These are phyloP conservation scores for Leccinum pallidistipes DNA, from an alignment of 1,284 basidiomycete species.

Conservation along the genomic window DNA sequence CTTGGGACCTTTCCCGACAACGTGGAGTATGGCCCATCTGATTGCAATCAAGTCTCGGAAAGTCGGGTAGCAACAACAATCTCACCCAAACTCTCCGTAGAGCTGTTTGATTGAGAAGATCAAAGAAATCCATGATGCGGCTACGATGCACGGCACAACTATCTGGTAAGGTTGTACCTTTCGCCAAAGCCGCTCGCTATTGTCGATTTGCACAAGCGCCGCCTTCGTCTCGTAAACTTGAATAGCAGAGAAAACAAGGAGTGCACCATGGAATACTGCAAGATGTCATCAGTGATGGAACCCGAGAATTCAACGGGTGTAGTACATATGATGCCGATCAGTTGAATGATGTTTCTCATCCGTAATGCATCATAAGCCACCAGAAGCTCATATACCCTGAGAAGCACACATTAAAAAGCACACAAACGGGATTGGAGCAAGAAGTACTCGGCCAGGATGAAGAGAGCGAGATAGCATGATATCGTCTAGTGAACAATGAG, in stretches of 20 bases:
- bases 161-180: conserved; percentile 51
- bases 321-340: conserved; percentile 69
- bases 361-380: conserved; percentile 79
- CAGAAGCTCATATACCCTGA: conserved; percentile 67
- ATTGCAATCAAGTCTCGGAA: conserved; percentile 10
- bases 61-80: not conserved
- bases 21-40: conserved; percentile 84
- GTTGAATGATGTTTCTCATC: conserved; percentile 73
- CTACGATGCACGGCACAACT: conserved; percentile 54
- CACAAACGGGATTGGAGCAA: not conserved
- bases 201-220: conserved; percentile 45
- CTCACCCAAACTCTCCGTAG: conserved; percentile 63
- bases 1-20: conserved; percentile 77
- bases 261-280: conserved; percentile 70
- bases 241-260: conserved; percentile 70
- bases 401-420: conserved; percentile 1
- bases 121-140: conserved; percentile 51
- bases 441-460: conserved; percentile 72
- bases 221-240: conserved; percentile 70
- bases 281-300: conserved; percentile 20
- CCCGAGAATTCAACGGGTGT: conserved; percentile 8
- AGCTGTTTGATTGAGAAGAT: conserved; percentile 55
- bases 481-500: conserved; percentile 54
- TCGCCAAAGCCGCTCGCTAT: conserved; percentile 37
- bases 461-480: conserved; percentile 79